Conservation (phyloP, 2,329 filamentous ascomycete genomes). For the Hymenoscyphus infarciens region DNA sequence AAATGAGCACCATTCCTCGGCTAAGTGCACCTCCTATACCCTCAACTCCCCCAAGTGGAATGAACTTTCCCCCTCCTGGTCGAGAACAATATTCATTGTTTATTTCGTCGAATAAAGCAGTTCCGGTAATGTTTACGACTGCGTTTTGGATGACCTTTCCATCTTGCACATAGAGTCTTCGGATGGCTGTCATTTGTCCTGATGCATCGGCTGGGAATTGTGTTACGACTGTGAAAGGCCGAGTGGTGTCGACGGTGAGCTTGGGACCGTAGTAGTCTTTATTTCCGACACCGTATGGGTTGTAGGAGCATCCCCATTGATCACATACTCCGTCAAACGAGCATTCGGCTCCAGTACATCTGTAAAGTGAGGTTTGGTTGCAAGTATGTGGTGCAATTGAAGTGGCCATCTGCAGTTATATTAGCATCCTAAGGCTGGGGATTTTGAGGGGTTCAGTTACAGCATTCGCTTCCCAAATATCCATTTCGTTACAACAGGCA, state of each 20-base stretch:
- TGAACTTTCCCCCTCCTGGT: slow-evolving; percentile 48
- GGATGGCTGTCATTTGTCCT: slow-evolving; percentile 50
- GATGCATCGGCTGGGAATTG: slow-evolving; percentile 52
- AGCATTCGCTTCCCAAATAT: slow-evolving; percentile 61
- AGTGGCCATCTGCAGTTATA: slow-evolving; percentile 39
- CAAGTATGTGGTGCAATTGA: slow-evolving; percentile 58
- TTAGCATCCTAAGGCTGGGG: neutral
- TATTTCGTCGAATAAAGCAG: slow-evolving; percentile 46
- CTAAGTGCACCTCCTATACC: slow-evolving; percentile 53
- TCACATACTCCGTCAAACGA: slow-evolving; percentile 50
- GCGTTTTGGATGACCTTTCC: slow-evolving; percentile 51
- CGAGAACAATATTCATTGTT: slow-evolving; percentile 55
- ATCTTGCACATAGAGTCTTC: slow-evolving; percentile 54
- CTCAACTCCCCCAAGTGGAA: slow-evolving; percentile 50
- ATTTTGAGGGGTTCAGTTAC: slow-evolving; percentile 15
- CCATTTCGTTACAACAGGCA: slow-evolving; percentile 63
- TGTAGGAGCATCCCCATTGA: slow-evolving; percentile 58
- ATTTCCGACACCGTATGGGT: slow-evolving; percentile 54
- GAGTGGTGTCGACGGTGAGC: slow-evolving; percentile 48
- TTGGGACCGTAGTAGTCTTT: slow-evolving; percentile 52
- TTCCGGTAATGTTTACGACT: slow-evolving; percentile 41
- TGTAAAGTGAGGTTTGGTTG: slow-evolving; percentile 40
- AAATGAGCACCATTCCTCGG: slow-evolving; percentile 50
- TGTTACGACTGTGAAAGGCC: slow-evolving; percentile 54
- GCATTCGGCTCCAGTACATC: slow-evolving; percentile 41